Base-by-base conservation (phyloP, 2,329 filamentous ascomycete genomes). In the Botryotinia calthae region DNA sequence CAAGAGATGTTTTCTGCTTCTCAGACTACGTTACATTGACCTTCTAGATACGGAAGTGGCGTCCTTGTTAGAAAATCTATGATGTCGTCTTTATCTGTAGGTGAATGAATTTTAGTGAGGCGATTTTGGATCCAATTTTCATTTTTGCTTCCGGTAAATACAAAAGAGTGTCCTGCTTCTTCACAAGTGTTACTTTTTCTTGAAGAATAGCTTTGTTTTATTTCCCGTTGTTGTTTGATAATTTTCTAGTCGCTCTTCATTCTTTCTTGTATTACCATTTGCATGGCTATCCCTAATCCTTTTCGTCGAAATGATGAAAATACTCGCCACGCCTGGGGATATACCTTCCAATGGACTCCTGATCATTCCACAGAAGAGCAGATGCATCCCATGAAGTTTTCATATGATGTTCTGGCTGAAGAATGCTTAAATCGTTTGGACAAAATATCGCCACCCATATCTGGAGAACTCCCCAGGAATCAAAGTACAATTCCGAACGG, bases 321-420 rank as follows among this genome's bases (percentile, higher is more conserved):
- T 51, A 77, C 76, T 63, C 72, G 77, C 20, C 66, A 75, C 58
- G 48, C 37, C 34, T 94, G 90, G 89, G 90, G 88, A 31, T 87
- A 93, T 78, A 86, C 85, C 10, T 94, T 95, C 79, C 86, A 90
- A 77, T 90, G 91, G 85, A 92, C 91, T 1, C 80, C 86, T 9
- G 81, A 89, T 5, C 93, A 95, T 80, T 82, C 88, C 28, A 88
- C 87, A 2, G 81, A 84, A 10, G 86, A 90, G 71, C 83, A 93
- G 77, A 82, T 90, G 56, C 81, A 86, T 71, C 87, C 87, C 4
- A 79, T 92, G 76, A 90, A 89, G 67, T 86, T 88, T 73, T 87
- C 87, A 1, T 95, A 93, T 79, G 93, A 95, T 81, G 84, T 84
- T 12, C 82, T 94, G 1, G 91, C 86, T 46, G 88, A 92, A 76